Evolutionary conservation across 2,329 filamentous ascomycete species (phyloP), one percentile per base, ranked within the genome.

Genomic region (Aspergillus glaucus): DNA sequence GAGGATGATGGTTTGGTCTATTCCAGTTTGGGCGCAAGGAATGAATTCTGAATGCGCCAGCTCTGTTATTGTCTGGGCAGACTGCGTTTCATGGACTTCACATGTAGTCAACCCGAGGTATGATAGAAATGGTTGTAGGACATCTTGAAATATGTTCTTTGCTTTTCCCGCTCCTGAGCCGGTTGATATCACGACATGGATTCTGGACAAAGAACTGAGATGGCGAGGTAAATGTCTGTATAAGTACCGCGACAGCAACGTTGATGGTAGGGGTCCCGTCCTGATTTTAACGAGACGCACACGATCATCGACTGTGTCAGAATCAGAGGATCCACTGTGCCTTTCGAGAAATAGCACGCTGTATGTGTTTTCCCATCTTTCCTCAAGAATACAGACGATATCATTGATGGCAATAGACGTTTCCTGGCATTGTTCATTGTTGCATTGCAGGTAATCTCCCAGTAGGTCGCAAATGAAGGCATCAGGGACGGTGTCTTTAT

Each of bases 121-220:
- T 14, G 58, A 58, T 42, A 87, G 71, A 1, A 87, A 63, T 1
- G 81, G 83, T 46, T 69, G 66, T 14, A 90, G 59, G 0, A 82
- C 74, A 3, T 66, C 51, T 1, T 78, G 62, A 66, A 79, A 87
- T 55, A 86, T 82, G 1, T 60, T 54, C 26, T 70, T 62, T 0
- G 85, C 82, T 12, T 74, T 71, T 1, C 80, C 77, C 1, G 77
- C 78, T 12, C 87, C 87, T 0, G 87, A 87, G 17, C 73, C 72
- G 0, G 78, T 82, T 1, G 86, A 90, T 15, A 90, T 75, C 19
- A 91, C 64, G 15, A 89, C 73, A 57, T 87, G 77, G n/a, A 74
- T 51, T 45, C 55, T 58, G 34, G 17, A 34, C 8, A 39, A 17
- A 22, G 47, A 15, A 17, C 34, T 21, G 15, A 66, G 55, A 43